Evolutionary conservation across 2,329 filamentous ascomycete genomes (phyloP), one percentile per base, ranked within the genome.

Genomic region (Trichoderma citrinoviride): DNA sequence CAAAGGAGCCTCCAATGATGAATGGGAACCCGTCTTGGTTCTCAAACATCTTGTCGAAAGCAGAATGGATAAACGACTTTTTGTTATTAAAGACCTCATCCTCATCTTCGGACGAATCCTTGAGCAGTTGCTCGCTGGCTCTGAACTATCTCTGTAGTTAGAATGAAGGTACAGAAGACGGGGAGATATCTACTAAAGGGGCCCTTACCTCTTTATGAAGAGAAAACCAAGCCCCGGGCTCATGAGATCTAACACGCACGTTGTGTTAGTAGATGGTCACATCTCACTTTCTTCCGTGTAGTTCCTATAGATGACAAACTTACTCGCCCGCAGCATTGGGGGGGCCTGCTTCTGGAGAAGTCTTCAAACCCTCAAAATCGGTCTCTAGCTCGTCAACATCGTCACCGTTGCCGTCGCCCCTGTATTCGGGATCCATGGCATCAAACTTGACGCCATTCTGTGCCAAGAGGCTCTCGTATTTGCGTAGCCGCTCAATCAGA

Each of bases 401-500:
- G 67, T 85, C 83, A 7, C 74, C 72, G 33, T 72, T 70, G 3
- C 68, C 70, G 70, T 78, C 72, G 10, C 66, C 67, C 40, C 68
- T 70, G 6, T 75, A 57, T 40, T 84, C 80, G n/a, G 81, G 77
- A 49, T 85, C 85, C 21, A 91, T 82, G 17, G 87, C 82, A 56
- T 92, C 86, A 69, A 92, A 91, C n/a, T 81, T 77, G 71, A 93
- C 85, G 57, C 87, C 84, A 70, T 91, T 82, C 73, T 89, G 82
- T 61, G 82, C 81, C 37, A 93, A 79, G 46, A 93, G 77, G 7
- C 77, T 74, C 76, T 93, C 90, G 70, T 92, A 92, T 56, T 84
- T 83, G 61, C 83, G 85, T 23, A 92, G 79, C n/a, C 88, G 85
- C 7, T 90, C 86, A 60, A 92, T 79, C 46, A 93, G 79, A 65